Percentiles rank a stretch among this genome's conserved stretches.
These are phyloP conservation scores for Plasmodium reichenowi DNA, from an alignment of 169 alveolate genomes.

Conservation along the genomic window DNA sequence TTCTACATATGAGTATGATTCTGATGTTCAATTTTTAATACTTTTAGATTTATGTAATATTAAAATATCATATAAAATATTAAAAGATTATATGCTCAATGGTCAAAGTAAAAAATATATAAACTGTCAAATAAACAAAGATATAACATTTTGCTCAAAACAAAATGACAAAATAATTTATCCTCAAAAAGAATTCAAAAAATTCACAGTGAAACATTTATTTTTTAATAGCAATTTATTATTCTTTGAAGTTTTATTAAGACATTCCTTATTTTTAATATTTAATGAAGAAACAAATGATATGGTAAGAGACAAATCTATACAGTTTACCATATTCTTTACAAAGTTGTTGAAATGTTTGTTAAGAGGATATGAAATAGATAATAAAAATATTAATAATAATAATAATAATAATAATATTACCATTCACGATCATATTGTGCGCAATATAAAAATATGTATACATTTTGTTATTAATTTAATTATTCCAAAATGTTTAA, in stretches of 20 bases:
- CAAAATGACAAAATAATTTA: neutral
- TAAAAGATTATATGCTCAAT: neutral
- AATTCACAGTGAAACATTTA: constrained; percentile 9
- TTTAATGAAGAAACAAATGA: constrained; percentile 47
- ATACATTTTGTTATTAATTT: constrained; percentile 58
- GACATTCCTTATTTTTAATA: constrained; percentile 63
- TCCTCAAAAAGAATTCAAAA: neutral
- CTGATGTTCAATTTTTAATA: constrained; percentile 67
- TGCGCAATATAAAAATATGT: constrained; percentile 36
- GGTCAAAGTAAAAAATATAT: neutral
- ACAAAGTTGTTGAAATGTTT: constrained; percentile 19
- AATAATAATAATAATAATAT: neutral
- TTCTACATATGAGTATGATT: constrained; percentile 36
- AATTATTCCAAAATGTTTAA: constrained; percentile 70
- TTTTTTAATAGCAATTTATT: constrained; percentile 45
- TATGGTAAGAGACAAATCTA: constrained; percentile 64
- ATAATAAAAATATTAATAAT: neutral
- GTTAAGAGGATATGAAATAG: constrained; percentile 13
- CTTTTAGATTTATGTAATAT: constrained; percentile 34
- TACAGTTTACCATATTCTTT: constrained; percentile 47
- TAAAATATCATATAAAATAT: constrained; percentile 13
- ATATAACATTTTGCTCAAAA: neutral
- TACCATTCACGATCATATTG: neutral
- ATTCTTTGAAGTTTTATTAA: constrained; percentile 45
- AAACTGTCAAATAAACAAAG: neutral